Evolutionary conservation across 2,329 filamentous ascomycete species (phyloP).

Genomic region (Leptographium lundbergii): DNA sequence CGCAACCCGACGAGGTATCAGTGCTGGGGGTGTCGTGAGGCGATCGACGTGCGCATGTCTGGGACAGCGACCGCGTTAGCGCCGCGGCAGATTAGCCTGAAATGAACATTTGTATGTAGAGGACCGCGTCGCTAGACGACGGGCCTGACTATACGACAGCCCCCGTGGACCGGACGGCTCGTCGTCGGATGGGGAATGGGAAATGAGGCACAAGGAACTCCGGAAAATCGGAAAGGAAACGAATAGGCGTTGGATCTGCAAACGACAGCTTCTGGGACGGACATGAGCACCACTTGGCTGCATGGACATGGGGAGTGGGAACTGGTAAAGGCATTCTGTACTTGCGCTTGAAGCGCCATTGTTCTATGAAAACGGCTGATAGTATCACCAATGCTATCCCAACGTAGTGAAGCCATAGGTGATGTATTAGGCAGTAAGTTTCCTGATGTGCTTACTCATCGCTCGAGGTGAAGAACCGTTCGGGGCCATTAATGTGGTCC

Average conservation of each 20-base stretch:
- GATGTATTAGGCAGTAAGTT: background rate
- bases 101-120: background rate
- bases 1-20: constrained; percentile 19
- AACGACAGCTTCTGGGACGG: background rate
- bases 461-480: background rate
- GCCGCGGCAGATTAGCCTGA: constrained; percentile 5
- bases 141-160: background rate
- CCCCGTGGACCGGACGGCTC: too few relatives aligned
- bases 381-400: too few relatives aligned
- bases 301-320: background rate
- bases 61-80: background rate
- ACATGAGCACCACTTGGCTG: background rate
- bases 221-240: too few relatives aligned
- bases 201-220: background rate
- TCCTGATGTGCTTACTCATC: background rate
- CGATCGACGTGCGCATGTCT: background rate
- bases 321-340: too few relatives aligned
- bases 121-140: background rate
- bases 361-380: background rate
- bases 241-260: background rate
- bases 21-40: constrained; percentile 27
- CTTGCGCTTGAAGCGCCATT: background rate
- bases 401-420: background rate
- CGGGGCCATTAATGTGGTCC: background rate
- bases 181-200: background rate